These are phyloP conservation scores for Pugionium cornutum DNA, from an alignment of 345 rosid species.

Conservation along the genomic window DNA sequence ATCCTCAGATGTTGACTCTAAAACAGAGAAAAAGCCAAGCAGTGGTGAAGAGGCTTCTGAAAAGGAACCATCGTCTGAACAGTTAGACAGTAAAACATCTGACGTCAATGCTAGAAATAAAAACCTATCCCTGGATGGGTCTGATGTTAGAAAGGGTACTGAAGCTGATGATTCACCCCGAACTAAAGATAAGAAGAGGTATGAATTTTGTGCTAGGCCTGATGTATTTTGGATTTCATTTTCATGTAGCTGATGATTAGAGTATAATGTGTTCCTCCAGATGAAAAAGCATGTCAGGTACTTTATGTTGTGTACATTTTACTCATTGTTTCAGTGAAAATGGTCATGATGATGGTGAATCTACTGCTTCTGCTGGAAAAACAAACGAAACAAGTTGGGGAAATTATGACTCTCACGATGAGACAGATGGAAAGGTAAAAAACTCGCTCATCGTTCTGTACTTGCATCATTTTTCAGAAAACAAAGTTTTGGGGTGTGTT, in stretches of 20 bases:
- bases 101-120: constrained; percentile 47
- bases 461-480: constrained; percentile 7
- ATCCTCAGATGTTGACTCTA: constrained; percentile 47
- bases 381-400: constrained; percentile 50
- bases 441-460: neutral
- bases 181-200: constrained; percentile 53
- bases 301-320: constrained; percentile 1
- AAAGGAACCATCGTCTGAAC: constrained; percentile 53
- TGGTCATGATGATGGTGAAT: constrained; percentile 53
- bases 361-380: constrained; percentile 57
- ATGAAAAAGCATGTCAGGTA: neutral
- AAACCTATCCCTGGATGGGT: constrained; percentile 52
- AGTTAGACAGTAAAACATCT: constrained; percentile 51
- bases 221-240: neutral
- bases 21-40: constrained; percentile 48
- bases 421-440: constrained; percentile 63
- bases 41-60: constrained; percentile 49
- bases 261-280: constrained; percentile 12
- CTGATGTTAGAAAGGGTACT: constrained; percentile 46
- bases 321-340: constrained; percentile 52
- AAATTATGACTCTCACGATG: constrained; percentile 56
- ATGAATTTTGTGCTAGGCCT: constrained; percentile 14
- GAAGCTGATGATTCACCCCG: constrained; percentile 57
- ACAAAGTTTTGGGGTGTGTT: neutral
- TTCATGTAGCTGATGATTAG: constrained; percentile 3